These are phyloP conservation scores for Eucalyptus curtisii DNA, from an alignment of 345 rosid genomes.

Conservation along the genomic window DNA sequence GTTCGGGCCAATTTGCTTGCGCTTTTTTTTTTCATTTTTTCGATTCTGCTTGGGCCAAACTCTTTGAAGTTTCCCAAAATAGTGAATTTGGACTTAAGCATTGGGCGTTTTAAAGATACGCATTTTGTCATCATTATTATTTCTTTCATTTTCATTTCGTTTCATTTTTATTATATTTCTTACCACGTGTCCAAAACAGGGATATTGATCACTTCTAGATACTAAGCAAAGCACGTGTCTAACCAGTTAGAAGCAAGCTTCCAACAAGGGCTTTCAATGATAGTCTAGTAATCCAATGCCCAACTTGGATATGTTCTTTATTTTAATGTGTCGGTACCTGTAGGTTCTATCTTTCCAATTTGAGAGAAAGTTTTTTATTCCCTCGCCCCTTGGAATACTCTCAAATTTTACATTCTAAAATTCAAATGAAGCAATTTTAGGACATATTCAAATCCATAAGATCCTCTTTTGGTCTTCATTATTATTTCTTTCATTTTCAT, in stretches of 20 bases:
- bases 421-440: too few species aligned
- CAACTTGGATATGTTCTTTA: accelerated
- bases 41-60: neutral
- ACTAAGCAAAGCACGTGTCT: too few species aligned
- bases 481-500: too few species aligned
- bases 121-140: neutral
- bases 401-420: too few species aligned
- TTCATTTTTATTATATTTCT: neutral
- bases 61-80: neutral
- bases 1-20: neutral
- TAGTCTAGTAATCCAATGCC: accelerated
- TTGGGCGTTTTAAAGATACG: neutral
- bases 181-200: neutral
- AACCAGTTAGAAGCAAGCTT: too few species aligned
- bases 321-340: accelerated
- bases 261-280: too few species aligned
- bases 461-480: neutral
- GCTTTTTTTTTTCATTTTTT: neutral
- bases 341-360: too few species aligned
- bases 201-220: too few species aligned
- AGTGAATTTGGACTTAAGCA: neutral
- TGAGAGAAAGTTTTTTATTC: too few species aligned
- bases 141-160: neutral
- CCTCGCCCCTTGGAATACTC: too few species aligned
- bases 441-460: too few species aligned